A percentile compares a stretch with the other conserved stretches of the same genome.
phyloP scores from a whole-genome alignment of 305 asterid species.

The Caryopteris hybrid region DNA sequence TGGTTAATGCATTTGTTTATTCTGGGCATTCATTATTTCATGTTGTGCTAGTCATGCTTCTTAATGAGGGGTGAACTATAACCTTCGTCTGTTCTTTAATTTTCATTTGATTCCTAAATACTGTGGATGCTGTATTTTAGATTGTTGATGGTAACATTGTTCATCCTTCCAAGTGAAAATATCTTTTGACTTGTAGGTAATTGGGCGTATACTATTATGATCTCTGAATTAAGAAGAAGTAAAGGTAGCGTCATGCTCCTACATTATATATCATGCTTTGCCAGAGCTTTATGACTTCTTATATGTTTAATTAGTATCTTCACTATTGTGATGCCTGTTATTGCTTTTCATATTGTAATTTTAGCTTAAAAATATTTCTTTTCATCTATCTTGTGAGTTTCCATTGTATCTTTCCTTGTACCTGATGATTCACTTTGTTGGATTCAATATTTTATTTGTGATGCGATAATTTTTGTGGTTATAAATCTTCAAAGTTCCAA shows the following conservation, averaged over 20 bases:
- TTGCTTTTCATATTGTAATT: neutral
- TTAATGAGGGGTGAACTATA: neutral
- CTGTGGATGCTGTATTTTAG: slow-evolving; percentile 32
- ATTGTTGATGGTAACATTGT: slow-evolving; percentile 43
- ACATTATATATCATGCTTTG: slow-evolving; percentile 29
- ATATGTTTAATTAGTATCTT: neutral
- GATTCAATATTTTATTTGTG: neutral
- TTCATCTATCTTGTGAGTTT: neutral
- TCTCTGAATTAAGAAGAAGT: slow-evolving; percentile 91
- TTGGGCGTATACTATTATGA: slow-evolving; percentile 84
- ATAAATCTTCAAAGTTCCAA: neutral
- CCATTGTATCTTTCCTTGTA: neutral
- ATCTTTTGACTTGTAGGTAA: slow-evolving; percentile 87
- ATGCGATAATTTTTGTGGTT: neutral
- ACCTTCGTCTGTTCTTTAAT: neutral
- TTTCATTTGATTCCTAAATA: slow-evolving; percentile 3
- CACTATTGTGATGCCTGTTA: slow-evolving; percentile 6
- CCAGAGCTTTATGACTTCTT: slow-evolving; percentile 13
- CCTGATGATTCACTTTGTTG: neutral
- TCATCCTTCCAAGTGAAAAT: slow-evolving; percentile 77
- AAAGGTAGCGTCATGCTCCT: slow-evolving; percentile 83
- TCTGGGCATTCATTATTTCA: neutral
- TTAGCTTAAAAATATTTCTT: neutral
- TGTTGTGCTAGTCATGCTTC: slow-evolving; percentile 4
- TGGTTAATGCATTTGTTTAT: neutral